Base-by-base conservation (phyloP, 305 asterid species). In the Striga hermonthica region DNA sequence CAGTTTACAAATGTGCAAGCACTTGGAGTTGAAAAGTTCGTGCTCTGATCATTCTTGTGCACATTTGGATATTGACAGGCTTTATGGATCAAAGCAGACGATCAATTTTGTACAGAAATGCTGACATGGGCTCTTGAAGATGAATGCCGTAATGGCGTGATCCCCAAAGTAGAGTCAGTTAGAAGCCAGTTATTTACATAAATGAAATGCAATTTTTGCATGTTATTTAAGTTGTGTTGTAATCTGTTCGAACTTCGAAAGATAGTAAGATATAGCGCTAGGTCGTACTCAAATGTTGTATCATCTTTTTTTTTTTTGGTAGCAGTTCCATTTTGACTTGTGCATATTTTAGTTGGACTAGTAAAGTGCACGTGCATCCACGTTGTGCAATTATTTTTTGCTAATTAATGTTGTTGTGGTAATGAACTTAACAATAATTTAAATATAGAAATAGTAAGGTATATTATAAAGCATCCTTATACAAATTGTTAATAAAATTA, bases 61-160 rank as follows among this genome's bases (percentile, higher is more conserved):
- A 38, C 28, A 43, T 41, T 60, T 60, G 5, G 31, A 22, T 44
- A 34, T 75, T 15, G 60, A 75, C 92, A 93, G 95, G 97, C 97
- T 34, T 77, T 90, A 48, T 81, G 93, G 96, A 86, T 88, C 48
- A 87, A 88, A 69, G 78, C 98, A 7, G 86, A 88, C 16, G 95
- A 94, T 60, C 90, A 88, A 11, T 94, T 94, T 69, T 90, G 91
- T 78, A 90, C 96, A 4, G 97, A 90, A 71, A 86, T 94, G 99
- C 74, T 94, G 75, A 86, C 91, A 10, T 57, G 82, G 77, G 95
- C 98, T 65, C 91, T 94, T 63, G 82, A 71, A 11, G 99, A 86
- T 49, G 99, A 94, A 74, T 76, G 90, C 76, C 82, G 75, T 38
- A 78, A 68, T 36, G 80, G 71, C 56, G 67, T 68, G 4, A 81